These are phyloP conservation scores for Penicillium waksmanii DNA, from an alignment of 495 filamentous ascomycete species.

Conservation along the genomic window DNA sequence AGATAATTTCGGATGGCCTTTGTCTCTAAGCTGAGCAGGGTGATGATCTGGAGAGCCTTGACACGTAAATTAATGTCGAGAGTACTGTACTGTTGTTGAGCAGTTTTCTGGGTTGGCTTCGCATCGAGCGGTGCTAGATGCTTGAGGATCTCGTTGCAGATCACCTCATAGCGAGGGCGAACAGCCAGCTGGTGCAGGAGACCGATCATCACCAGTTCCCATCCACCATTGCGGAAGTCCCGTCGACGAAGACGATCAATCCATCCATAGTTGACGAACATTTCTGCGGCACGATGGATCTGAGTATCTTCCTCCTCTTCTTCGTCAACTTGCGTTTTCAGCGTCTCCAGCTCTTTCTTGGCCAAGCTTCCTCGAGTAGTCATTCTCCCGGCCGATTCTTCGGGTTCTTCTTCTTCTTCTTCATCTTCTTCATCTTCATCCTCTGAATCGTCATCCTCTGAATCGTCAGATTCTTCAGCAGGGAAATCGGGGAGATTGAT, in stretches of 20 bases:
- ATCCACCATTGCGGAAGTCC: constrained; percentile 88
- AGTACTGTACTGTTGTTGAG: constrained; percentile 66
- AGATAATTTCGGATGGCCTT: constrained; percentile 84
- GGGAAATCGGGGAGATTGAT: constrained; percentile 78
- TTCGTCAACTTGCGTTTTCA: constrained; percentile 54
- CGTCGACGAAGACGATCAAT: constrained; percentile 79
- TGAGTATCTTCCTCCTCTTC: constrained; percentile 40
- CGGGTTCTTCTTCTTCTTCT: constrained; percentile 44
- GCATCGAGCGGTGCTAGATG: constrained; percentile 76
- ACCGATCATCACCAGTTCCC: constrained; percentile 88
- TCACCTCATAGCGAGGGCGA: constrained; percentile 65
- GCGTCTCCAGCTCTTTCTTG: constrained; percentile 71
- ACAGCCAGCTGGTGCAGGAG: constrained; percentile 82
- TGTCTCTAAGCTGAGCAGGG: constrained; percentile 84
- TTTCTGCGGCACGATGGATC: constrained; percentile 78
- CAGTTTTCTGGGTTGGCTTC: constrained; percentile 74
- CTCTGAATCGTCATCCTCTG: constrained; percentile 46
- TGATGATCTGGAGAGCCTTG: constrained; percentile 80
- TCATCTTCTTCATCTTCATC: constrained; percentile 30
- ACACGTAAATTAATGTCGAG: constrained; percentile 84
- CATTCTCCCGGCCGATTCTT: constrained; percentile 62
- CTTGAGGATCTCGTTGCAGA: constrained; percentile 77
- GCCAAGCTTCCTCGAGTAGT: constrained; percentile 84
- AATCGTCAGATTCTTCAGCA: constrained; percentile 65
- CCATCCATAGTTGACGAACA: constrained; percentile 72